Evolutionary conservation across 306 rosid genomes (phyloP).

Genomic region (Inga oerstediana): DNA sequence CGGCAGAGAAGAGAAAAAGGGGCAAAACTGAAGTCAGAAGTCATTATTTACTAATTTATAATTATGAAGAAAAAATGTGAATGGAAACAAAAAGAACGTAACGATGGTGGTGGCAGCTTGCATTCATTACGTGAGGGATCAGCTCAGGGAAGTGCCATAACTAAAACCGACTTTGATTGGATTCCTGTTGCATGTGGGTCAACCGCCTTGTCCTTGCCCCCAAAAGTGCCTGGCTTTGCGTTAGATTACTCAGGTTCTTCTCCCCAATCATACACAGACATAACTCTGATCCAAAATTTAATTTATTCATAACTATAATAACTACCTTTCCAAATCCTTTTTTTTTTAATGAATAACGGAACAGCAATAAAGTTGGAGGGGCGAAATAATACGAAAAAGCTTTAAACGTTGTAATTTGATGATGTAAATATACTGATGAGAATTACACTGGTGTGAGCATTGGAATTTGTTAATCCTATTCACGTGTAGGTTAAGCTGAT

Average conservation of each 20-base stretch:
- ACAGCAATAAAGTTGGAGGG: background rate
- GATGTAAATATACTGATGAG: no score
- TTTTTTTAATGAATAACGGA: background rate
- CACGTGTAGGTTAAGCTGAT: no score
- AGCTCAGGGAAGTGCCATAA: background rate
- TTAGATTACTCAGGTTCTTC: background rate
- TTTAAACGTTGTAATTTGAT: no score
- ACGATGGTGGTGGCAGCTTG: background rate
- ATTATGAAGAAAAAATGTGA: background rate
- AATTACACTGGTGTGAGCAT: no score
- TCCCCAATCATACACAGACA: background rate
- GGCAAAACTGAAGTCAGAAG: background rate
- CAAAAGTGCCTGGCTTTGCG: background rate
- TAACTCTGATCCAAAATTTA: background rate
- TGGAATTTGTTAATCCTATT: background rate
- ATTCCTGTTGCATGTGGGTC: background rate
- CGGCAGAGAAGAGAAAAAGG: background rate
- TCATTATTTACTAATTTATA: background rate
- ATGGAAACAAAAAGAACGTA: background rate
- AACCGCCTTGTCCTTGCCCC: background rate
- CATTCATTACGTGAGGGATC: background rate
- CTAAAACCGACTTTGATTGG: background rate
- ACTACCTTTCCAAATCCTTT: background rate
- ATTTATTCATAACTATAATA: background rate
- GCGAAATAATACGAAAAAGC: background rate